phyloP scores from a whole-genome alignment of 2,329 filamentous ascomycete species.

The Sordariomycetes sp. region DNA sequence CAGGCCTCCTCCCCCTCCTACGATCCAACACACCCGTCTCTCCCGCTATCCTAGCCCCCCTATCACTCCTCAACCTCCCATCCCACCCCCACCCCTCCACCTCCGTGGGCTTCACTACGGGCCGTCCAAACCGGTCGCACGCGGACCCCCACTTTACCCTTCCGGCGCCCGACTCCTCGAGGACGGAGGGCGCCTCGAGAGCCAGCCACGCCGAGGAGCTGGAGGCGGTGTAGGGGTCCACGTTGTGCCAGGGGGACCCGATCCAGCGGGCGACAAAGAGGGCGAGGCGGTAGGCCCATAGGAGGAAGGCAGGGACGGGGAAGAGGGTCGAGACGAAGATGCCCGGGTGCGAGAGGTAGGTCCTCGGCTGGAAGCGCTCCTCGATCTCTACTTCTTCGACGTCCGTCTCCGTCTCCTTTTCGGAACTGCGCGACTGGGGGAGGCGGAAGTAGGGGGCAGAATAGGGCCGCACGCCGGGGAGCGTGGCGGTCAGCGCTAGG shows the following conservation, averaged over 20 bases:
- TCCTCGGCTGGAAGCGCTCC: constrained; percentile 32
- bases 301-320: constrained; percentile 41
- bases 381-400: not conserved
- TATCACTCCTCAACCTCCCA: constrained; percentile 31
- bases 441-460: constrained; percentile 7
- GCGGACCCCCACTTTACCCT: constrained; percentile 73
- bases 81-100: constrained; percentile 76
- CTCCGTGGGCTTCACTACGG: constrained; percentile 62
- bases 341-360: constrained; percentile 78
- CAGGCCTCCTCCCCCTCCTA: constrained; percentile 44
- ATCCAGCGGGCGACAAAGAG: constrained; percentile 63
- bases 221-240: constrained; percentile 65
- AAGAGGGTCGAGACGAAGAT: constrained; percentile 75
- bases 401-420: constrained; percentile 9
- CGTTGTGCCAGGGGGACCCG: constrained; percentile 80
- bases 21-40: constrained; percentile 33
- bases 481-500: constrained; percentile 57
- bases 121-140: constrained; percentile 42
- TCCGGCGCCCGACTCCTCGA: constrained; percentile 42
- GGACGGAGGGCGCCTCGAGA: constrained; percentile 48
- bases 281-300: constrained; percentile 51
- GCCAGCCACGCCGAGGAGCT: constrained; percentile 66
- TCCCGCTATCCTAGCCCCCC: constrained; percentile 5
- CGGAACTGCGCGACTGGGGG: constrained; percentile 5
- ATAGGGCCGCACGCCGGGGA: constrained; percentile 39